A percentile compares a stretch with the other conserved stretches of the same genome.
Evolutionary conservation across 257 asterid genomes (phyloP).

Genomic region (Jacaranda mimosifolia): DNA sequence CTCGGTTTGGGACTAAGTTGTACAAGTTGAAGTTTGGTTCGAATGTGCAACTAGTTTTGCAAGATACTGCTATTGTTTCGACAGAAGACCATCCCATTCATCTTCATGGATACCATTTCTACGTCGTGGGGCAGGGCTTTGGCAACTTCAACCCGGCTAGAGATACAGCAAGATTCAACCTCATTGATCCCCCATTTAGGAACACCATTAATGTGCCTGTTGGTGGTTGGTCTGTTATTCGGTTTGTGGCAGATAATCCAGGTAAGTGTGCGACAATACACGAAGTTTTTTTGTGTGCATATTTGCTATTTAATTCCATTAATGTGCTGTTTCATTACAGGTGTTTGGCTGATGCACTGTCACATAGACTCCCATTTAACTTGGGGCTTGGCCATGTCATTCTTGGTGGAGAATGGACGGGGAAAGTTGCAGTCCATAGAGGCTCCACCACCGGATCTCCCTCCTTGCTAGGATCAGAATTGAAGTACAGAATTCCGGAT

Average conservation of each 20-base stretch:
- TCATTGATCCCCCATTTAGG: constrained; percentile 63
- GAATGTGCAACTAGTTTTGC: constrained; percentile 64
- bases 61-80: constrained; percentile 65
- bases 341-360: constrained; percentile 84
- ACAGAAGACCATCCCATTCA: constrained; percentile 76
- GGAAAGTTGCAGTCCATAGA: constrained; percentile 57
- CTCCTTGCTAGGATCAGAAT: constrained; percentile 52
- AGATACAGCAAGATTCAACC: constrained; percentile 60
- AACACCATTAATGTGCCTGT: constrained; percentile 70
- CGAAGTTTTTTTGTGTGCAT: no score
- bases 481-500: background rate
- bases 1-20: constrained; percentile 58
- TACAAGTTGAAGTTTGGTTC: constrained; percentile 59
- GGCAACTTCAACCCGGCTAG: constrained; percentile 64
- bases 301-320: background rate
- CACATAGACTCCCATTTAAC: constrained; percentile 75
- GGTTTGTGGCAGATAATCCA: constrained; percentile 75
- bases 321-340: constrained; percentile 39
- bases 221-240: constrained; percentile 77
- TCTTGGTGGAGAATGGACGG: constrained; percentile 70
- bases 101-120: constrained; percentile 75
- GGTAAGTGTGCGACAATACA: constrained; percentile 41
- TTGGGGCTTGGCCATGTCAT: constrained; percentile 72
- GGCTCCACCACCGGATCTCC: constrained; percentile 85
- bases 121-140: constrained; percentile 70